Conservation (phyloP, 192 early-diverging fungal species). For the Linderina pennispora region DNA sequence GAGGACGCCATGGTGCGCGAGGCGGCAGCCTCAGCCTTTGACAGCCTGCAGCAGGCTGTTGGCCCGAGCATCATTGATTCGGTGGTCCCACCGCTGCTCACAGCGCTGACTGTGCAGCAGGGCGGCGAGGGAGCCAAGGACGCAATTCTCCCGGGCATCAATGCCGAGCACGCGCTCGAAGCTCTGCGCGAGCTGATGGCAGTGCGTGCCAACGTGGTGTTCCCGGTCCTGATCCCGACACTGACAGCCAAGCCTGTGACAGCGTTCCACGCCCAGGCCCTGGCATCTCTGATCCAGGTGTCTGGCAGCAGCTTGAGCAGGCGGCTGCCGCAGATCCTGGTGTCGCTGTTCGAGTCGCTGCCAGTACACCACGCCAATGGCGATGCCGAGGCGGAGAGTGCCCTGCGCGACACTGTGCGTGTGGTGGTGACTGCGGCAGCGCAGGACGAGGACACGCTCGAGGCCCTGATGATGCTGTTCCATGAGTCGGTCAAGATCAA, state of each 20-base stretch:
- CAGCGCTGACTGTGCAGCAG: slow-evolving; percentile 53
- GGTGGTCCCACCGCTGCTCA: slow-evolving; percentile 84
- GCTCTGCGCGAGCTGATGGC: slow-evolving; percentile 97
- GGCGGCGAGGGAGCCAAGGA: background rate
- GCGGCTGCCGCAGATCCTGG: slow-evolving; percentile 74
- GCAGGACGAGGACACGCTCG: slow-evolving; percentile 74
- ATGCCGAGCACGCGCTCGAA: slow-evolving; percentile 70
- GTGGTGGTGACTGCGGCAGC: slow-evolving; percentile 66
- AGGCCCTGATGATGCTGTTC: slow-evolving; percentile 71
- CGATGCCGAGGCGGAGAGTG: slow-evolving; percentile 47
- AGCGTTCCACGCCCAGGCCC: slow-evolving; percentile 86
- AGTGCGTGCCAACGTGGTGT: slow-evolving; percentile 92
- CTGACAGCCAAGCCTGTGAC: slow-evolving; percentile 83
- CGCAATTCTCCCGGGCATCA: slow-evolving; percentile 17
- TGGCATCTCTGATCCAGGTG: slow-evolving; percentile 84
- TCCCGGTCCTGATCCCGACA: slow-evolving; percentile 97
- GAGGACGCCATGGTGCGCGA: slow-evolving; percentile 80
- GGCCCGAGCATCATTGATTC: slow-evolving; percentile 92
- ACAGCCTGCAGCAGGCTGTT: slow-evolving; percentile 84
- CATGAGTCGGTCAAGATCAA: slow-evolving; percentile 63
- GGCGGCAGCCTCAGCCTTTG: slow-evolving; percentile 89
- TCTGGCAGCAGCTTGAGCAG: slow-evolving; percentile 74
- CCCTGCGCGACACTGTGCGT: slow-evolving; percentile 67
- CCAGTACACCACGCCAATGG: slow-evolving; percentile 56
- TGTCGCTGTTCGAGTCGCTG: slow-evolving; percentile 75